Percentiles rank a stretch among this genome's conserved stretches.
These are phyloP conservation scores for Collybia mongolica DNA, from an alignment of 768 basidiomycete genomes.

Conservation along the genomic window DNA sequence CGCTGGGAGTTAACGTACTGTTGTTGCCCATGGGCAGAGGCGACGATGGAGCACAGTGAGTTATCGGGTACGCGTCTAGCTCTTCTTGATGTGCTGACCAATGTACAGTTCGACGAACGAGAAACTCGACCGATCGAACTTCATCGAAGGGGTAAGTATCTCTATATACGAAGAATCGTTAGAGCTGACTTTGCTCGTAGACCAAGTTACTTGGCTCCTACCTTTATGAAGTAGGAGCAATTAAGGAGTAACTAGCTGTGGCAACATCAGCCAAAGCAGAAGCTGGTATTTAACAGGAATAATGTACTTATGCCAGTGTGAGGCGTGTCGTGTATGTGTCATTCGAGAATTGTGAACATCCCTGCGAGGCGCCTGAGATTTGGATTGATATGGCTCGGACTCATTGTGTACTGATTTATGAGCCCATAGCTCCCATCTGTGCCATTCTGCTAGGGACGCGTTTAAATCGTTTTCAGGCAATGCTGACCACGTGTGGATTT, in stretches of 20 bases:
- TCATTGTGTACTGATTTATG: too few relatives aligned
- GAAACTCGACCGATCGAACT: conserved; percentile 90
- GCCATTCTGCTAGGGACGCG: too few relatives aligned
- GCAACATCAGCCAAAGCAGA: too few relatives aligned
- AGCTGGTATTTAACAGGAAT: too few relatives aligned
- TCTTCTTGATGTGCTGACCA: not conserved
- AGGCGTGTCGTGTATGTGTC: too few relatives aligned
- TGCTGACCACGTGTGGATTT: too few relatives aligned
- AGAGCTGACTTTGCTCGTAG: conserved; percentile 25
- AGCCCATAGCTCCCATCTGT: too few relatives aligned
- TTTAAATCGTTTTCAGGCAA: too few relatives aligned
- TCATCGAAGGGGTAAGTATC: conserved; percentile 71
- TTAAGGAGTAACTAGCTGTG: not conserved
- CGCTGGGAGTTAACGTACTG: conserved; percentile 81
- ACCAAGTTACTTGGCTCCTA: conserved; percentile 80
- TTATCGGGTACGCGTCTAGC: conserved; percentile 11
- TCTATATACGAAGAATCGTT: not conserved
- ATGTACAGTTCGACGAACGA: conserved; percentile 81
- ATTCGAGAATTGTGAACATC: too few relatives aligned
- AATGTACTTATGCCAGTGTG: too few relatives aligned
- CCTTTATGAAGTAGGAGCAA: conserved; percentile 65
- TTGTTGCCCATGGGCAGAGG: conserved; percentile 92
- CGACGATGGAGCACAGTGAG: conserved; percentile 92
- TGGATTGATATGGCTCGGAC: too few relatives aligned
- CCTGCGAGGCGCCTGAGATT: too few relatives aligned